Evolutionary conservation across 2,329 filamentous ascomycete genomes (phyloP).

Genomic region (Pseudophaeomoniella oleicola): DNA sequence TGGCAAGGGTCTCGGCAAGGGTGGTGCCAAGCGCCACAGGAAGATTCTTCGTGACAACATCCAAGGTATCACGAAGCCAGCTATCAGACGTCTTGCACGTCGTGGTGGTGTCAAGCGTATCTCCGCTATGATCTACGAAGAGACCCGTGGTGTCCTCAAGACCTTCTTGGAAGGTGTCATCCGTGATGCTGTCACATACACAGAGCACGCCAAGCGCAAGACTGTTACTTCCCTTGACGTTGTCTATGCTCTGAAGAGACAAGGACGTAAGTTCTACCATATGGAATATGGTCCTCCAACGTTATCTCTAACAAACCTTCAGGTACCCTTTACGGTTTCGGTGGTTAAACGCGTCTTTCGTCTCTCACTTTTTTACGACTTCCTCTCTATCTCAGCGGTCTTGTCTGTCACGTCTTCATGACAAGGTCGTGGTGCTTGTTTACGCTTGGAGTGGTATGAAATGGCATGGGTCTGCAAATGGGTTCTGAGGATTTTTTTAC

Average conservation of each 20-base stretch:
- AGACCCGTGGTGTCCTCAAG: constrained; percentile 71
- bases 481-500: constrained; percentile 1
- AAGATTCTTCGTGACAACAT: constrained; percentile 99
- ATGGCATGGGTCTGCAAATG: constrained; percentile 1
- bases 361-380: constrained; percentile 2
- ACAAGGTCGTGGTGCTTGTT: constrained; percentile 1
- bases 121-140: constrained; percentile 79
- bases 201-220: constrained; percentile 65
- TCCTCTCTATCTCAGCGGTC: not conserved
- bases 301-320: constrained; percentile 3
- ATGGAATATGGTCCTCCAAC: not conserved
- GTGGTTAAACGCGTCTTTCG: constrained; percentile 47
- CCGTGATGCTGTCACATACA: constrained; percentile 67
- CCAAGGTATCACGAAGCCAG: constrained; percentile 97
- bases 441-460: constrained; percentile 2
- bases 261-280: constrained; percentile 41
- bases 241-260: constrained; percentile 49
- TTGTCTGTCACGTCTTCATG: constrained; percentile 1
- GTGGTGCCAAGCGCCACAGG: constrained; percentile 94
- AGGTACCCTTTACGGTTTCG: constrained; percentile 75
- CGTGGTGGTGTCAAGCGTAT: constrained; percentile 99
- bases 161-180: constrained; percentile 74
- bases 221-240: constrained; percentile 43
- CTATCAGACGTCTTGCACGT: constrained; percentile 94
- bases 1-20: constrained; percentile 96